Conservation (phyloP, 2,329 filamentous ascomycete genomes). For the Orbilia brochopaga region DNA sequence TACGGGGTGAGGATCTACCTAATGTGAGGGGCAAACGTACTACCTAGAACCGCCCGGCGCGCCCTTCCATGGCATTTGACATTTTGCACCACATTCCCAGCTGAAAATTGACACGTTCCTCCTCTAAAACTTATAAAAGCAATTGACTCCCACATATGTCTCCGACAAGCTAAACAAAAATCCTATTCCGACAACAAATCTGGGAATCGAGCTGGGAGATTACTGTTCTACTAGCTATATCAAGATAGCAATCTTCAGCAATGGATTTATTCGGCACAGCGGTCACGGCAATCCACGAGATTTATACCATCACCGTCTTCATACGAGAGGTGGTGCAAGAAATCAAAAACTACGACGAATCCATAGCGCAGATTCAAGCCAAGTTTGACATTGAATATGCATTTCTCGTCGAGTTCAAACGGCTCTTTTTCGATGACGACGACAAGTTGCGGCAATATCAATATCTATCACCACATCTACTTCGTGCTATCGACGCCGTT, state of each 20-base stretch:
- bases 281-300: background rate
- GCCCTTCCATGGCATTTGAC: too few species aligned
- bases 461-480: background rate
- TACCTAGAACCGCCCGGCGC: too few species aligned
- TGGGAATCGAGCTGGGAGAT: too few species aligned
- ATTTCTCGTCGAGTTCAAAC: slow-evolving; percentile 1
- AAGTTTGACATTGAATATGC: background rate
- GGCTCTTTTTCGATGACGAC: background rate
- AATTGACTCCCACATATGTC: too few species aligned
- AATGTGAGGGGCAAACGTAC: too few species aligned
- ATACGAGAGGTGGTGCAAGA: background rate
- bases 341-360: background rate
- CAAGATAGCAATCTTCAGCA: background rate
- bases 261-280: background rate
- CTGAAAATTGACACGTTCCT: too few species aligned
- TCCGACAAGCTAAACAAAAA: too few species aligned
- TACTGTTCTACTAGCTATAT: too few species aligned
- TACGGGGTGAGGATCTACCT: too few species aligned
- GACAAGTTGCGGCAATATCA: background rate
- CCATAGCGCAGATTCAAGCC: background rate
- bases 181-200: too few species aligned
- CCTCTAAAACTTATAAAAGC: too few species aligned
- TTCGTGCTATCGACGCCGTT: background rate
- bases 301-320: background rate
- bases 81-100: too few species aligned